These are phyloP conservation scores for Penicillium lividum DNA, from an alignment of 495 filamentous ascomycete genomes.

Conservation along the genomic window DNA sequence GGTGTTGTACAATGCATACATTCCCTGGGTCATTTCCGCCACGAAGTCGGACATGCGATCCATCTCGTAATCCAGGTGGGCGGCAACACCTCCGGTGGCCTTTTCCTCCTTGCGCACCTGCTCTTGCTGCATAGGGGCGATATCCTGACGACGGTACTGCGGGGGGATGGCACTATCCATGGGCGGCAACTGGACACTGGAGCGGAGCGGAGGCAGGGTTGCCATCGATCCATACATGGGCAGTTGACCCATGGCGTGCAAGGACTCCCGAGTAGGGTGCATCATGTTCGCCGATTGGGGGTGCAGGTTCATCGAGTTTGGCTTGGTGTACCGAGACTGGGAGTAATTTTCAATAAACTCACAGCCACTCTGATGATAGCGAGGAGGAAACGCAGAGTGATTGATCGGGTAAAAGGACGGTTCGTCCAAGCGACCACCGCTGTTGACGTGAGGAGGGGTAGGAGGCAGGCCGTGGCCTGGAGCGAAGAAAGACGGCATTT, in stretches of 20 bases:
- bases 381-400: constrained; percentile 45
- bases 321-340: constrained; percentile 44
- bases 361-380: constrained; percentile 49
- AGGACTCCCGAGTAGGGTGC: constrained; percentile 34
- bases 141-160: constrained; percentile 48
- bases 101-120: constrained; percentile 54
- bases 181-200: constrained; percentile 46
- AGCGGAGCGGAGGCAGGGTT: constrained; percentile 44
- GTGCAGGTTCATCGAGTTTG: constrained; percentile 42
- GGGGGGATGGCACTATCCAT: constrained; percentile 45
- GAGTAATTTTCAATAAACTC: constrained; percentile 55
- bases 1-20: constrained; percentile 67
- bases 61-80: constrained; percentile 97
- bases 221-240: constrained; percentile 43
- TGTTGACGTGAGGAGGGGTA: constrained; percentile 47
- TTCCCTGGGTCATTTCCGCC: constrained; percentile 82
- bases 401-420: constrained; percentile 43
- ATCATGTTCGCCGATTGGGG: constrained; percentile 32
- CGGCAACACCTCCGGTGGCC: constrained; percentile 83
- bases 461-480: constrained; percentile 48
- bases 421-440: constrained; percentile 44
- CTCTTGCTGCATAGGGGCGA: constrained; percentile 36
- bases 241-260: constrained; percentile 35
- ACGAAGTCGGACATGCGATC: constrained; percentile 98
- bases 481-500: constrained; percentile 50